These are phyloP conservation scores for Fennellomyces sp. DNA, from an alignment of 371 early-diverging fungal species.

Conservation along the genomic window DNA sequence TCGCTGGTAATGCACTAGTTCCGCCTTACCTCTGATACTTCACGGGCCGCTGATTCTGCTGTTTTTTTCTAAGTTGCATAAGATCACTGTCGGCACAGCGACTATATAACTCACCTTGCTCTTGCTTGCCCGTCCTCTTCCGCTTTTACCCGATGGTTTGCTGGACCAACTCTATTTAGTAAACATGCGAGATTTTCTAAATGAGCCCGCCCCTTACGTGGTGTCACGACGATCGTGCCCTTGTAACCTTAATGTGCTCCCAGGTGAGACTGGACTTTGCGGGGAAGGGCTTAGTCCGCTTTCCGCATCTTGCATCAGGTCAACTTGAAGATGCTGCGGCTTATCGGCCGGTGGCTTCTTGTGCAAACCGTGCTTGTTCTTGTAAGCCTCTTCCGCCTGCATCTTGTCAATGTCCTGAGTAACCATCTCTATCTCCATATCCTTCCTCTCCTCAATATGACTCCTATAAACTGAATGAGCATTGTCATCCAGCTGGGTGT, in stretches of 20 bases:
- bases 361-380: slow-evolving; percentile 47
- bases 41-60: neutral
- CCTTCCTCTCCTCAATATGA: slow-evolving; percentile 35
- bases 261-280: neutral
- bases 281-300: neutral
- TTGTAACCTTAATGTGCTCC: neutral
- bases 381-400: slow-evolving; percentile 30
- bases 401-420: slow-evolving; percentile 28
- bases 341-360: slow-evolving; percentile 33
- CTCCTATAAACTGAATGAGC: too few species aligned
- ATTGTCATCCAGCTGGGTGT: too few species aligned
- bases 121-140: neutral
- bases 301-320: slow-evolving; percentile 2
- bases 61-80: neutral
- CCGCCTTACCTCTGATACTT: neutral
- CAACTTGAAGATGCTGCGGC: slow-evolving; percentile 22
- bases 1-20: neutral
- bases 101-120: neutral
- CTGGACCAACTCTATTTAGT: too few species aligned
- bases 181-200: neutral
- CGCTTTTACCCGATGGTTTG: slow-evolving; percentile 3
- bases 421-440: slow-evolving; percentile 19
- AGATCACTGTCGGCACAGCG: too few species aligned
- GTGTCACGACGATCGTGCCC: neutral
- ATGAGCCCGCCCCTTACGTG: neutral